Evolutionary conservation across 805 yeast species (phyloP).

Genomic region (Jamesozyma piceae): DNA sequence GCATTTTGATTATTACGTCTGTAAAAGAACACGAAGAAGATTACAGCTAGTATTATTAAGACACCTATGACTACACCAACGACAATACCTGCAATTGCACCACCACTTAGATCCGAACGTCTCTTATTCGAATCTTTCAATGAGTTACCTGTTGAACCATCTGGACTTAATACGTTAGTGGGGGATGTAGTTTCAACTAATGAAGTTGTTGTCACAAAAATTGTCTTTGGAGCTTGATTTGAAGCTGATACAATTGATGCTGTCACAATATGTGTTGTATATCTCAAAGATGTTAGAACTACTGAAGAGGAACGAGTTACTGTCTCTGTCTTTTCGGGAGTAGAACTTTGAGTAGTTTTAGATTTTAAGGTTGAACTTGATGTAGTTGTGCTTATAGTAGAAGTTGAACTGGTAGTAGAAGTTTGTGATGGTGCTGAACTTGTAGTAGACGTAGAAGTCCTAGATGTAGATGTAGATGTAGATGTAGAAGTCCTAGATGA

Average conservation of each 20-base stretch:
- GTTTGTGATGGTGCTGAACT: neutral
- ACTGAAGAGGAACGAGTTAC: slow-evolving; percentile 6
- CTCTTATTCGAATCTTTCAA: slow-evolving; percentile 1
- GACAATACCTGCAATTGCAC: slow-evolving; percentile 55
- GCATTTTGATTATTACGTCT: slow-evolving; percentile 13
- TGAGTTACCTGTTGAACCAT: neutral
- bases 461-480: neutral
- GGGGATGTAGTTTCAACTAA: slow-evolving; percentile 15
- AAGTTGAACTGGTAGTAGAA: neutral
- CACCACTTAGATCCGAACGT: slow-evolving; percentile 23
- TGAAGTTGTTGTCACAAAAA: slow-evolving; percentile 23
- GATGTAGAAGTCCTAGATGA: neutral
- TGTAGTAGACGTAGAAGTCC: neutral
- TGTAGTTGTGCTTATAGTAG: neutral
- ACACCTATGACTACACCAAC: slow-evolving; percentile 43
- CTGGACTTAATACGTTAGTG: neutral
- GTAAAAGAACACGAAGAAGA: slow-evolving; percentile 36
- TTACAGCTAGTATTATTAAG: slow-evolving; percentile 29
- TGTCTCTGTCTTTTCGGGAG: slow-evolving; percentile 9
- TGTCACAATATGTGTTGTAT: slow-evolving; percentile 19
- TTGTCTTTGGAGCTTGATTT: slow-evolving; percentile 15
- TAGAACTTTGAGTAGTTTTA: neutral
- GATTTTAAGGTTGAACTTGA: neutral
- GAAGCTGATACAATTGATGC: slow-evolving; percentile 19
- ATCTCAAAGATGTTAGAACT: slow-evolving; percentile 13